Conservation (phyloP, 2,329 filamentous ascomycete species). For the Blastomyces parvus region DNA sequence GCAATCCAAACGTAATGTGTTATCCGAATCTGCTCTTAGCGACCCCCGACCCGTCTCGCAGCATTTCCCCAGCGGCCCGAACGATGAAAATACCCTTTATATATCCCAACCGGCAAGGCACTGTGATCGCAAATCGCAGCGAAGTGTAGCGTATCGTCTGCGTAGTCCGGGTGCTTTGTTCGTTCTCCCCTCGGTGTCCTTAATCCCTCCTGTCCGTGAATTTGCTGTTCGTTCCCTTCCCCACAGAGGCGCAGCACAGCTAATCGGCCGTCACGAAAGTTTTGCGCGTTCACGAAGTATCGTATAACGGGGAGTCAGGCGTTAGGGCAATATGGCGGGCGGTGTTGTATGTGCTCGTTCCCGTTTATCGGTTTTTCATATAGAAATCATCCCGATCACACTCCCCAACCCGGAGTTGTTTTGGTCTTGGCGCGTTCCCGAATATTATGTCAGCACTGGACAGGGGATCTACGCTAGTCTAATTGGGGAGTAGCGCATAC, state of each 20-base stretch:
- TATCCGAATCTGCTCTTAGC: neutral
- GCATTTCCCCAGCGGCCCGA: conserved; percentile 1
- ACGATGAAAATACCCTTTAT: neutral
- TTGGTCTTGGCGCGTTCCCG: conserved; percentile 9
- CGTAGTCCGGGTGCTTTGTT: neutral
- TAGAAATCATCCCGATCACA: neutral
- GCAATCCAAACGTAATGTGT: neutral
- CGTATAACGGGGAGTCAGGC: neutral
- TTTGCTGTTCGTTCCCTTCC: neutral
- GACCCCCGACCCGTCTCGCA: neutral
- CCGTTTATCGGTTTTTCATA: neutral
- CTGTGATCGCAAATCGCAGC: neutral
- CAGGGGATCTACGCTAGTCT: neutral
- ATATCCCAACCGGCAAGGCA: neutral
- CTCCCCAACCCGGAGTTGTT: conserved; percentile 4
- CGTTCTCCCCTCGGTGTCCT: neutral
- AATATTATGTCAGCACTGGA: neutral
- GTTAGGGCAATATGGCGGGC: neutral
- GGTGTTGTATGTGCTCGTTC: neutral
- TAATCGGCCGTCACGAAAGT: neutral
- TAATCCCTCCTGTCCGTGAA: neutral
- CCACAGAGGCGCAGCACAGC: neutral
- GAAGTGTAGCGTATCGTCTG: neutral
- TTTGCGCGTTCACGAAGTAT: neutral
- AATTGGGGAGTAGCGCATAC: neutral